Base-by-base conservation (phyloP, 352 stramenopile species). In the Globisporangium orthogonon region DNA sequence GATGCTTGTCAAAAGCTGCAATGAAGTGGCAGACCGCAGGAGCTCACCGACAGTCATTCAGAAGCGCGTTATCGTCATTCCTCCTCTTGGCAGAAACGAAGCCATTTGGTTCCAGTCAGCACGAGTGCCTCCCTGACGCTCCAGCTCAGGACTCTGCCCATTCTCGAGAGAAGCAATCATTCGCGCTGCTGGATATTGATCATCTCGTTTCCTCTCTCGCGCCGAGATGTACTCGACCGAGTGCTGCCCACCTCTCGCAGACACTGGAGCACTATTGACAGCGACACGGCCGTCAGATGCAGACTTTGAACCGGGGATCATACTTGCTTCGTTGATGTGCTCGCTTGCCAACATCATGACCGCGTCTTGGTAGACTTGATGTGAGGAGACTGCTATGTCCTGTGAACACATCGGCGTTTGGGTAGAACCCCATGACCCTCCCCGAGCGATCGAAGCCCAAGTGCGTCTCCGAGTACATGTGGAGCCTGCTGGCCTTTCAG, bases 271-370 rank as follows among this genome's bases (percentile, higher is more conserved):
- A n/a, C n/a, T n/a, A 29, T 3, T 29, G 15, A 2, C 43, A 10
- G 17, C 15, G 4, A 13, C 43, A 28, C 6, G 35, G 35, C 7
- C 9, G 7, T 14, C 43, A 5, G n/a, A 23, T 7, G 15, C 43
- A 10, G 14, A 7, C 6, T 2, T 7, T 18, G 43, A 4, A 2
- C 37, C 33, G 1, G 53, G 53, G 18, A 52, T 58, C 53, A 52
- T 52, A 10, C 53, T 46, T 4, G 53, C 53, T 30, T 23, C 31
- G 43, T 52, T 50, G 43, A 58, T 58, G 11, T 35, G 43, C 40
- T 46, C 55, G 14, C 39, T 40, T 11, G 55, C 35, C 55, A 61
- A 54, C 55, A 61, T 54, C 3, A n/a, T 61, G 47, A 54, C n/a
- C 23, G 29, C 55, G 17, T 61, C 55, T n/a, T 15, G n/a, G 30